Base-by-base conservation (phyloP, 106 monocot genomes). In the Cymbidium sinense region DNA sequence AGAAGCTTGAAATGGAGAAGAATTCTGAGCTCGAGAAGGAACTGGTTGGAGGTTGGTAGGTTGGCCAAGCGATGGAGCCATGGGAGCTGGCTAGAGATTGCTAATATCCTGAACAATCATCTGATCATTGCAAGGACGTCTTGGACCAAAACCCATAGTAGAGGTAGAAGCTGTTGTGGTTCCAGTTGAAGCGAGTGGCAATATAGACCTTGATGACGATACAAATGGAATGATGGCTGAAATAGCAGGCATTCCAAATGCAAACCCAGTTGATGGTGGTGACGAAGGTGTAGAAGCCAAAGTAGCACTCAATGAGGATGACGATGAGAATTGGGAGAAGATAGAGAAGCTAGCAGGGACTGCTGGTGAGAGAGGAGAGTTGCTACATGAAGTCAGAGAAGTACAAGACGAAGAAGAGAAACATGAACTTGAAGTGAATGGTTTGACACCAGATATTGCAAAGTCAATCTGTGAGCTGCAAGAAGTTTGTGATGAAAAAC, bases 101-200 rank as follows among this genome's bases (percentile, higher is more conserved):
- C 83, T 87, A 43, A 84, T 91, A 69, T 89, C 91, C 76, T 87
- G 88, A 13, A 86, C 81, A 64, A 74, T 89, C 90, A 87, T 90
- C 78, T 93, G 93, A 85, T 88, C 85, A 79, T 84, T 90, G 50
- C 47, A 74, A 25, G 62, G 73, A 62, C 77, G 74, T 50, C 21
- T 75, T 33, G 69, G 76, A 54, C 70, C 72, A 50, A 75, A 85
- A 64, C 79, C 79, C 35, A 8, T 1, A 43, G 79, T 44, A 25
- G 82, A 61, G 15, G 70, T 85, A 58, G 47, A 2, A 20, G 80
- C 13, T 5, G 75, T 34, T 11, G 78, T 50, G 25, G 29, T 7
- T 29, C 41, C 75, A 52, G 72, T 55, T 50, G 86, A 87, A 73
- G 3, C 41, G 9, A 41, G 41, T 9, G 41, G 5, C 41, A 41